Evolutionary conservation across 805 yeast genomes (phyloP).

Genomic region (Suhomyces sp.): DNA sequence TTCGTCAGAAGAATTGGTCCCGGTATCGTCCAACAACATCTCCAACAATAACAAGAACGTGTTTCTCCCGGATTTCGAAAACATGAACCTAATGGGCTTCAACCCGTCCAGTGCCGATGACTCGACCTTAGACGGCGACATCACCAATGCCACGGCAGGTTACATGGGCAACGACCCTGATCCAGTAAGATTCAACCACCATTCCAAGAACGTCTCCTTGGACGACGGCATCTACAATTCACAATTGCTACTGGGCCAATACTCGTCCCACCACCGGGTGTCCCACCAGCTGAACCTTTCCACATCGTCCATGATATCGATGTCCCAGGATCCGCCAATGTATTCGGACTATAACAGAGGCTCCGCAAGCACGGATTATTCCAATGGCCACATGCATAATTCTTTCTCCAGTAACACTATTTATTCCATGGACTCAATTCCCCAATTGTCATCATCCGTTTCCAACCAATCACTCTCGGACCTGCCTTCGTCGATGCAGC

Average conservation of each 20-base stretch:
- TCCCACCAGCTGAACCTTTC: slow-evolving; percentile 20
- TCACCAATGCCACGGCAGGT: no score
- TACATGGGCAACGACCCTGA: slow-evolving; percentile 2
- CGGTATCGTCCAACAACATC: slow-evolving; percentile 16
- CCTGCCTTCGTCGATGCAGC: slow-evolving; percentile 27
- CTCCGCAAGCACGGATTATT: slow-evolving; percentile 1
- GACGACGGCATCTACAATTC: slow-evolving; percentile 17
- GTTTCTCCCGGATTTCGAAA: slow-evolving; percentile 5
- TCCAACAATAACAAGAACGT: slow-evolving; percentile 8
- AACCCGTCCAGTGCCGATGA: background rate
- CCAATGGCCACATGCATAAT: slow-evolving; percentile 8
- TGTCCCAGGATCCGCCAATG: slow-evolving; percentile 22
- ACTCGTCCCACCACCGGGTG: slow-evolving; percentile 1
- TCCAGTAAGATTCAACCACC: slow-evolving; percentile 15
- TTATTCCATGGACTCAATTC: slow-evolving; percentile 35
- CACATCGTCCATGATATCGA: slow-evolving; percentile 24
- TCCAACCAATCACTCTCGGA: slow-evolving; percentile 36
- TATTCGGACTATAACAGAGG: slow-evolving; percentile 1
- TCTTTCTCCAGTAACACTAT: slow-evolving; percentile 22
- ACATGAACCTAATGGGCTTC: slow-evolving; percentile 1
- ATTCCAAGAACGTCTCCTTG: slow-evolving; percentile 21
- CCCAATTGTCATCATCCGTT: slow-evolving; percentile 34
- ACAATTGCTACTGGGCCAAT: slow-evolving; percentile 5
- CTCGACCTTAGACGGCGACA: slow-evolving; percentile 7
- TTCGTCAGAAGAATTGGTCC: slow-evolving; percentile 17